phyloP scores from a whole-genome alignment of 768 basidiomycete species.

The Roridomyces roridus region DNA sequence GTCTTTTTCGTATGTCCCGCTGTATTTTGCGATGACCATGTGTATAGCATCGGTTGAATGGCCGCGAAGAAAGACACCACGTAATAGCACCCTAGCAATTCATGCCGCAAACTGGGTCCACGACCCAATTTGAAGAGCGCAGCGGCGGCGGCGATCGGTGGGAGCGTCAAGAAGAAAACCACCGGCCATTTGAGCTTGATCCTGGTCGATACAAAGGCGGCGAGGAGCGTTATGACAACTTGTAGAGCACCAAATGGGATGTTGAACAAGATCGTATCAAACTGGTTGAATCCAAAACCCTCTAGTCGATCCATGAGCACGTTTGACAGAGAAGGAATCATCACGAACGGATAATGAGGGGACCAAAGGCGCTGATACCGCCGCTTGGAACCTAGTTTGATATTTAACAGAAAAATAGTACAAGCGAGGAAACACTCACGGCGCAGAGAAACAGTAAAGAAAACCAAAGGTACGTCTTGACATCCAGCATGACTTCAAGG shows the following conservation, averaged over 20 bases:
- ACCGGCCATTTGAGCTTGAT: conserved; percentile 49
- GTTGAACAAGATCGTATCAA: conserved; percentile 53
- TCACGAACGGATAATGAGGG: conserved; percentile 45
- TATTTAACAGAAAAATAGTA: too few relatives aligned
- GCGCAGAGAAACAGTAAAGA: conserved; percentile 49
- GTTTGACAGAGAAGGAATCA: not conserved
- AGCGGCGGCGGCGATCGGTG: conserved; percentile 44
- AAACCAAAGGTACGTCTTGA: conserved; percentile 51
- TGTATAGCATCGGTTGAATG: conserved; percentile 47
- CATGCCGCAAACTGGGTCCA: conserved; percentile 32
- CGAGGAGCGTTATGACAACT: conserved; percentile 41
- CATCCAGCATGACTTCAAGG: conserved; percentile 40
- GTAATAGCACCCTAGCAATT: conserved; percentile 45
- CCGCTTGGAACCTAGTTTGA: conserved; percentile 40
- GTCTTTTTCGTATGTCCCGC: conserved; percentile 50
- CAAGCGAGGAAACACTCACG: conserved; percentile 30
- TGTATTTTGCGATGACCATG: conserved; percentile 48
- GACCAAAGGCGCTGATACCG: conserved; percentile 50
- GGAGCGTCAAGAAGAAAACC: conserved; percentile 40
- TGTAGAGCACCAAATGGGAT: conserved; percentile 53
- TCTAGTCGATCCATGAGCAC: too few relatives aligned
- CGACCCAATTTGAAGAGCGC: conserved; percentile 42
- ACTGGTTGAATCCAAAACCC: conserved; percentile 49
- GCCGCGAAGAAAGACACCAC: conserved; percentile 45
- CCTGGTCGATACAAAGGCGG: conserved; percentile 42